Evolutionary conservation across 202 grass and related monocot species (phyloP), one percentile per base, ranked within the genome.

Genomic region (Setaria viridis): DNA sequence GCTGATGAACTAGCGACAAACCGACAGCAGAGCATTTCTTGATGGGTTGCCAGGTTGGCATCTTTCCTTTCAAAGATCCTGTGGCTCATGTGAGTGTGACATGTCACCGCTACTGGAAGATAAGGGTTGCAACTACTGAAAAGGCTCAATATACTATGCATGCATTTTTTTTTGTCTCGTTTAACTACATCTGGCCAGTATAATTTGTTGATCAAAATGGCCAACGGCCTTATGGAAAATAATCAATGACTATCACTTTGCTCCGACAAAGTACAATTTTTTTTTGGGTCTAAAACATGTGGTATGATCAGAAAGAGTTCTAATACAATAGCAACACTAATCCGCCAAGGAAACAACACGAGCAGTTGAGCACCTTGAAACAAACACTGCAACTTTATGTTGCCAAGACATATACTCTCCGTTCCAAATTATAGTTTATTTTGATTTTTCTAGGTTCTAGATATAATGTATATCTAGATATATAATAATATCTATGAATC

Each of bases 11-110:
- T 41, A 41, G 39, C 8, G 1, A 3, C 13, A 46, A 32, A 5
- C 39, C 14, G 73, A 46, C 59, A 75, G 49, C 13, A 41, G 41
- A 8, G 11, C 25, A 49, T 47, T 50, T 35, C 4, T 34, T 45
- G 37, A 50, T 69, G 30, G 50, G 35, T 41, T 75, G 63, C 70
- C 37, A 87, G 50, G 35, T 41, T 75, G 63, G 78, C 37, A 87
- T 80, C 68, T 67, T 75, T 30, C 35, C 14, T 4, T 76, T 19
- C 20, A 63, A 48, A 65, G 33, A 80, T 86, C 37, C 77, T 7
- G 45, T 54, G 46, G 3, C 32, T 42, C 53, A 70, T 29, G 25
- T 25, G 25, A 25, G 25, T 25, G 25, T 25, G 25, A 25, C 25
- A 25, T 25, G 41, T 13, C 42, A 32, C 53, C 46, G 12, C 70